Base-by-base conservation (phyloP, 192 early-diverging fungal species). In the Piromyces finnis region DNA sequence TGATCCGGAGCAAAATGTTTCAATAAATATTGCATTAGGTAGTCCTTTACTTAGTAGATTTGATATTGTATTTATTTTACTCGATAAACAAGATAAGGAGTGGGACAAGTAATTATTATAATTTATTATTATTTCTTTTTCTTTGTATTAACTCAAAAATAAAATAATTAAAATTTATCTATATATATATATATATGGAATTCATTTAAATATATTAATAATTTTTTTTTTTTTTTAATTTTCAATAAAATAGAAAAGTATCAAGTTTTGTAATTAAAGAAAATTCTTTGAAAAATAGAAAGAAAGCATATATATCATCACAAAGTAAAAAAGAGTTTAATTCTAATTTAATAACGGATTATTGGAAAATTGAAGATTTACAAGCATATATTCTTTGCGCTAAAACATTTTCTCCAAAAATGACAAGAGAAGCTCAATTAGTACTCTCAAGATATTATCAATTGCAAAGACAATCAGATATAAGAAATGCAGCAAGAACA, bases 361-460 rank as follows among this genome's bases (percentile, higher is more conserved):
- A 82, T 13, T 94, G 93, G 93, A 78, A 82, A 12, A 84, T 91
- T 30, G 91, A 90, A 26, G 87, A 86, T 81, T 80, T 94, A 36
- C 91, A 92, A 82, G 91, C 91, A 2, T 94, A 94, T 79, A 83
- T 94, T 28, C 85, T 85, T 18, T 88, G 86, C 78, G 87, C 88
- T 79, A 93, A 92, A 80, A 78, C 84, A 0, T 86, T 88, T 35
- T 79, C 85, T n/a, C 93, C 93, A 6, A 78, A 77, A 41, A 84
- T 91, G 0, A 91, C 92, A 2, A 85, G 85, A 12, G 91, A 88
- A 16, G 88, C 89, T 78, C 88, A 90, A 51, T 84, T 86, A 30
- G 90, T 94, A 22, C 84, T 94, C 77, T 86, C 87, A 6, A 78
- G 87, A 77, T 94, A 94, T 84, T 94, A 94, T 81, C 92, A 92